These are phyloP conservation scores for Clausena lansium DNA, from an alignment of 345 rosid species.

Conservation along the genomic window DNA sequence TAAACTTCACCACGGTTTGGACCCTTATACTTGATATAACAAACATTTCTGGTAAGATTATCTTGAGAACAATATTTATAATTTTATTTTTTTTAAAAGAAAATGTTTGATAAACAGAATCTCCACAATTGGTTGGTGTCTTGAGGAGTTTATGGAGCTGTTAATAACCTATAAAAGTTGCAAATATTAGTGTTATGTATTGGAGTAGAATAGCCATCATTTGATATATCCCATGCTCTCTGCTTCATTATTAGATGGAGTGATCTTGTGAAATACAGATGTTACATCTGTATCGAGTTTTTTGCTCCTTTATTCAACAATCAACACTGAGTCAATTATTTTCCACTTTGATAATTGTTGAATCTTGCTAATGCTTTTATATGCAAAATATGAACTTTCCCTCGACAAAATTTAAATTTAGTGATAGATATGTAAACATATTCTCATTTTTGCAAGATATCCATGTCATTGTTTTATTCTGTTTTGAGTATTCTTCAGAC, in stretches of 20 bases:
- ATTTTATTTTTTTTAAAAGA: neutral
- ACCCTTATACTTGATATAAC: neutral
- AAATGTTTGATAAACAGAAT: neutral
- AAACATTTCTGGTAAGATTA: neutral
- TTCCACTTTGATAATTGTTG: neutral
- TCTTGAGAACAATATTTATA: neutral
- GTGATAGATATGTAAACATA: neutral
- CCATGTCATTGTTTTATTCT: neutral
- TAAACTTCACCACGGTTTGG: neutral
- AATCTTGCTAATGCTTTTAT: neutral
- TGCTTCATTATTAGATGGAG: neutral
- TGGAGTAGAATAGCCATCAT: neutral
- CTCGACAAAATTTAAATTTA: neutral
- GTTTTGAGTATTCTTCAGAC: neutral
- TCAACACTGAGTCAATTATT: neutral
- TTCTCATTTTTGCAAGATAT: neutral
- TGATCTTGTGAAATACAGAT: neutral
- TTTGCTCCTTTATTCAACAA: slow-evolving; percentile 1
- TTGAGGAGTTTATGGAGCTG: neutral
- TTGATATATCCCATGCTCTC: neutral
- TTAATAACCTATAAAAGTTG: neutral
- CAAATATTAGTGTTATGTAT: neutral
- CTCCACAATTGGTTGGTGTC: neutral
- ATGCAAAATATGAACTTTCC: neutral
- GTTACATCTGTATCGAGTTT: neutral